A percentile compares a stretch with the other conserved stretches of the same genome.
phyloP scores from a whole-genome alignment of 2,329 filamentous ascomycete genomes.

The Scleromitrula shiraiana region DNA sequence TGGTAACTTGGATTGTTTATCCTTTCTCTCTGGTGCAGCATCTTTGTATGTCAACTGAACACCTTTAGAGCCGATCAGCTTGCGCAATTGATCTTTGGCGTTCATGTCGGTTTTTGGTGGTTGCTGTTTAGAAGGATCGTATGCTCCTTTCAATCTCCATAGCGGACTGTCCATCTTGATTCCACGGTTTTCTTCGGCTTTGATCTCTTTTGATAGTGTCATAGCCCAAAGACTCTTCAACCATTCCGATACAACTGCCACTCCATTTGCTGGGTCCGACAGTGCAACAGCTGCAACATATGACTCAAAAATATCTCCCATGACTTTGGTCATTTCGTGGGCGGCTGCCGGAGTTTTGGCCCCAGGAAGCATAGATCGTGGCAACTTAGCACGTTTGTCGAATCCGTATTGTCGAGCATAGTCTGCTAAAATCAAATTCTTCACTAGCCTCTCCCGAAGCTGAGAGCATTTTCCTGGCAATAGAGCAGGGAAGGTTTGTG shows the following conservation, averaged over 20 bases:
- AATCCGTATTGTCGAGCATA: conserved; percentile 67
- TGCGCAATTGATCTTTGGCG: conserved; percentile 46
- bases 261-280: conserved; percentile 56
- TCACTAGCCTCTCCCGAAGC: conserved; percentile 69
- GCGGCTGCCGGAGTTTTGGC: conserved; percentile 14
- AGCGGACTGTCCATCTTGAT: conserved; percentile 21
- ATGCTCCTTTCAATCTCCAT: conserved; percentile 23
- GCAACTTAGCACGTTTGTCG: conserved; percentile 51
- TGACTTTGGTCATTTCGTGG: conserved; percentile 60
- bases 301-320: conserved; percentile 84
- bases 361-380: conserved; percentile 6
- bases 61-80: conserved; percentile 42
- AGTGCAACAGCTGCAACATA: conserved; percentile 76
- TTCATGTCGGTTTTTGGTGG: conserved; percentile 21
- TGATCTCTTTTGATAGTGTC: conserved; percentile 50
- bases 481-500: conserved; percentile 58
- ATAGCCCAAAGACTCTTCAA: conserved; percentile 66
- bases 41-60: conserved; percentile 56
- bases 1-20: conserved; percentile 45
- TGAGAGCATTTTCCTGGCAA: conserved; percentile 64
- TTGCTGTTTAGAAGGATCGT: conserved; percentile 9
- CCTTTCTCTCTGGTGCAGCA: conserved; percentile 43
- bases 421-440: conserved; percentile 66
- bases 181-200: conserved; percentile 28
- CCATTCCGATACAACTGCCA: conserved; percentile 58